Percentiles rank a stretch among this genome's conserved stretches.
Conservation (phyloP, 495 filamentous ascomycete species). For the Recurvomyces mirabilis region DNA sequence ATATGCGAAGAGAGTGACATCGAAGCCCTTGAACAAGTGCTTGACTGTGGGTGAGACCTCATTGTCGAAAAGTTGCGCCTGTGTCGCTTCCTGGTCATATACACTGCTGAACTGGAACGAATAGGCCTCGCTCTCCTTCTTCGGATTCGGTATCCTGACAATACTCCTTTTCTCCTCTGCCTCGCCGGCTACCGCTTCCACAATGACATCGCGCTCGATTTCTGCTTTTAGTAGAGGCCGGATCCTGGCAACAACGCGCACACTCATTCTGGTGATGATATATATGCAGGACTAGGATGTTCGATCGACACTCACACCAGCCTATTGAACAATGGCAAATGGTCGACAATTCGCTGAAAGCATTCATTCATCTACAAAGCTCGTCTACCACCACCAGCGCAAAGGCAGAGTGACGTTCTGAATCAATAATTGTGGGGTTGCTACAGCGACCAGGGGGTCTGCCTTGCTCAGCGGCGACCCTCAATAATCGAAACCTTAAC, state of each 20-base stretch:
- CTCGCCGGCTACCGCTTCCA: slow-evolving; percentile 44
- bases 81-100: slow-evolving; percentile 65
- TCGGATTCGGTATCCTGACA: slow-evolving; percentile 87
- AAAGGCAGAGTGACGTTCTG: no score
- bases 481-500: no score
- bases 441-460: no score
- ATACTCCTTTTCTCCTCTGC: slow-evolving; percentile 50
- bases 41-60: slow-evolving; percentile 81
- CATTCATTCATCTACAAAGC: no score
- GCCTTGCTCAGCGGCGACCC: no score
- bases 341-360: no score
- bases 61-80: slow-evolving; percentile 75
- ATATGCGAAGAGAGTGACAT: slow-evolving; percentile 92
- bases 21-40: slow-evolving; percentile 84
- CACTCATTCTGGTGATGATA: slow-evolving; percentile 41
- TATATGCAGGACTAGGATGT: slow-evolving; percentile 1
- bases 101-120: slow-evolving; percentile 92
- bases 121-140: slow-evolving; percentile 82
- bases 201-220: slow-evolving; percentile 71
- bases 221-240: slow-evolving; percentile 78
- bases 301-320: background rate
- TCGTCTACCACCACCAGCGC: no score
- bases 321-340: no score
- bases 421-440: no score
- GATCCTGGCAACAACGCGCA: slow-evolving; percentile 81